A percentile compares a stretch with the other conserved stretches of the same genome.
Conservation (phyloP, 164 flowering plant species). For the Vitis labrusca region DNA sequence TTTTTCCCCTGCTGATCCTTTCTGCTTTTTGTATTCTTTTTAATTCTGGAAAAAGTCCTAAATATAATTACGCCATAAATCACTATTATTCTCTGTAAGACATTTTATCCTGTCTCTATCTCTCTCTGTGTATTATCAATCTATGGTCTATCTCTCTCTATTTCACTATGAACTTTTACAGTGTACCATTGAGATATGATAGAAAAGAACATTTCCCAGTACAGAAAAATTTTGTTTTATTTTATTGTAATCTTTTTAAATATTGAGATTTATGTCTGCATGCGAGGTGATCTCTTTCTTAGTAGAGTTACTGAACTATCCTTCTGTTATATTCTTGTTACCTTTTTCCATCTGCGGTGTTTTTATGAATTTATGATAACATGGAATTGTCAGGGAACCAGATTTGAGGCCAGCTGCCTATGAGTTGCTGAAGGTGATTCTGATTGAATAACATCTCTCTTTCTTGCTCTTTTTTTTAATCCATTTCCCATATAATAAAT, state of each 20-base stretch:
- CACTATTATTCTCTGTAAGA: no score
- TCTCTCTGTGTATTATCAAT: no score
- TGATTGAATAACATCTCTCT: background rate
- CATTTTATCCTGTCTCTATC: no score
- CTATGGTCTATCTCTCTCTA: no score
- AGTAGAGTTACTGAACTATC: no score
- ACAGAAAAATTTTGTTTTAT: background rate
- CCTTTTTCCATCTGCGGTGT: background rate
- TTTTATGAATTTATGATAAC: no score
- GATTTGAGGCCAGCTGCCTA: conserved; percentile 41
- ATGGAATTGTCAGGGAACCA: conserved; percentile 42
- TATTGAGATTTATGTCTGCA: no score
- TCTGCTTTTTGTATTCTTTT: background rate
- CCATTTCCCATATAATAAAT: no score
- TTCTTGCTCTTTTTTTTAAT: background rate
- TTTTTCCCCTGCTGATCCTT: background rate
- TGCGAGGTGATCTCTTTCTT: no score
- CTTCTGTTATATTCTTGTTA: background rate
- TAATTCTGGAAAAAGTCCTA: background rate
- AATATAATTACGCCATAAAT: no score
- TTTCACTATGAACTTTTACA: no score
- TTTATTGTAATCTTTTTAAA: background rate
- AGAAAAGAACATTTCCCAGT: background rate
- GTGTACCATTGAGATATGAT: no score
- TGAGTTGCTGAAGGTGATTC: conserved; percentile 41